Conservation (phyloP, 495 filamentous ascomycete species). For the Parathielavia hyrcaniae region DNA sequence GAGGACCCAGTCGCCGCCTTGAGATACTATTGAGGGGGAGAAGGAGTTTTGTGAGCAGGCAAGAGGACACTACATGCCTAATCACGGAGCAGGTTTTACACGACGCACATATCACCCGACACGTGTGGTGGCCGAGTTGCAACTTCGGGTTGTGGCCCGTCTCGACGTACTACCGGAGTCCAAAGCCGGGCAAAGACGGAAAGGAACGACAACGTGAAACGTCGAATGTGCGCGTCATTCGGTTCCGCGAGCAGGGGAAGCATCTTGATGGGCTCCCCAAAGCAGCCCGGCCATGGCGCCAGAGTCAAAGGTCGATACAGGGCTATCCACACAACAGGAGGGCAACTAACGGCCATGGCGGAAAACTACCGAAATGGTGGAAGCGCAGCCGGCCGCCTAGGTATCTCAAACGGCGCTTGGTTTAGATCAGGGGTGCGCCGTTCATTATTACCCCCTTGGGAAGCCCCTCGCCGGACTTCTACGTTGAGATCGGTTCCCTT, state of each 20-base stretch:
- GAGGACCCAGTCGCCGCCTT: slow-evolving; percentile 5
- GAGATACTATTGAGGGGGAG: not conserved
- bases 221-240: not conserved
- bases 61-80: too few species aligned
- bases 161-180: not conserved
- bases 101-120: not conserved
- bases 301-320: not conserved
- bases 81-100: not conserved
- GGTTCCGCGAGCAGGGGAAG: not conserved
- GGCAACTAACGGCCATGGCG: not conserved
- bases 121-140: not conserved
- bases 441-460: too few species aligned
- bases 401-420: not conserved
- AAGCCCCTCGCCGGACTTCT: too few species aligned
- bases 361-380: not conserved
- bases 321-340: not conserved
- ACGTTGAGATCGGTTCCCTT: too few species aligned
- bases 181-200: not conserved
- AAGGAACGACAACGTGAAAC: not conserved
- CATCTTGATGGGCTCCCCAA: not conserved
- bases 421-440: not conserved
- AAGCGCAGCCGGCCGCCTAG: too few species aligned
- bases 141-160: not conserved
- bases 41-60: not conserved
- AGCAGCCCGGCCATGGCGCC: not conserved